Conservation (phyloP, 2,329 filamentous ascomycete genomes). For the Cryoendolithus antarcticus region DNA sequence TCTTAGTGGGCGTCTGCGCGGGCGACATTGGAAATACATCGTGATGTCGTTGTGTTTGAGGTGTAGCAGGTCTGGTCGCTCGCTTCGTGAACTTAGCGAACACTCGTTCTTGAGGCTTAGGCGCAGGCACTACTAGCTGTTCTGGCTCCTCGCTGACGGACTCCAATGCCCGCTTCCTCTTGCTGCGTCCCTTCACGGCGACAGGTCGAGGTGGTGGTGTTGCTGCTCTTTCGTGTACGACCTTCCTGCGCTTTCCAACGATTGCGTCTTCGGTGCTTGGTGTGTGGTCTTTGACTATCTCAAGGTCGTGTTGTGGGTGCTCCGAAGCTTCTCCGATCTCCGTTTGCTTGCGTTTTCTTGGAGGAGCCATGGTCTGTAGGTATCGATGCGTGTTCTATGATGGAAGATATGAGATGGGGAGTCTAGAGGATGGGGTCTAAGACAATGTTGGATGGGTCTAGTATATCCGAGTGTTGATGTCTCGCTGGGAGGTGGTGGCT, state of each 20-base stretch:
- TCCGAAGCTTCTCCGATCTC: conserved; percentile 7
- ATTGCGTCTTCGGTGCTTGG: not conserved
- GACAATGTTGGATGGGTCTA: no score
- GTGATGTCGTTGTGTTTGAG: conserved; percentile 22
- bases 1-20: conserved; percentile 23
- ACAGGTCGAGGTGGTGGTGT: conserved; percentile 7
- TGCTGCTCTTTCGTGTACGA: conserved; percentile 9
- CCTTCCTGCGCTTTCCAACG: conserved; percentile 7
- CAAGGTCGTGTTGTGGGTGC: conserved; percentile 15
- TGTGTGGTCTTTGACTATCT: conserved; percentile 2
- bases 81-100: conserved; percentile 7
- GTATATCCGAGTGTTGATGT: no score
- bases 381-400: not conserved
- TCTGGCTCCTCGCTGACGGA: conserved; percentile 9
- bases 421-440: no score
- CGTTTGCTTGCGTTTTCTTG: conserved; percentile 18
- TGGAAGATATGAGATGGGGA: no score
- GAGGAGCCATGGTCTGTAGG: conserved; percentile 13
- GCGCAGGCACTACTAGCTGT: not conserved
- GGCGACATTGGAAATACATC: conserved; percentile 19
- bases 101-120: conserved; percentile 6
- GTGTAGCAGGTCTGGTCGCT: conserved; percentile 9
- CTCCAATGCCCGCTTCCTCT: conserved; percentile 16
- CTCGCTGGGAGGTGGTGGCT: no score
- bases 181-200: conserved; percentile 5